These are phyloP conservation scores for Fraxinus paxiana DNA, from an alignment of 305 asterid genomes.

Conservation along the genomic window DNA sequence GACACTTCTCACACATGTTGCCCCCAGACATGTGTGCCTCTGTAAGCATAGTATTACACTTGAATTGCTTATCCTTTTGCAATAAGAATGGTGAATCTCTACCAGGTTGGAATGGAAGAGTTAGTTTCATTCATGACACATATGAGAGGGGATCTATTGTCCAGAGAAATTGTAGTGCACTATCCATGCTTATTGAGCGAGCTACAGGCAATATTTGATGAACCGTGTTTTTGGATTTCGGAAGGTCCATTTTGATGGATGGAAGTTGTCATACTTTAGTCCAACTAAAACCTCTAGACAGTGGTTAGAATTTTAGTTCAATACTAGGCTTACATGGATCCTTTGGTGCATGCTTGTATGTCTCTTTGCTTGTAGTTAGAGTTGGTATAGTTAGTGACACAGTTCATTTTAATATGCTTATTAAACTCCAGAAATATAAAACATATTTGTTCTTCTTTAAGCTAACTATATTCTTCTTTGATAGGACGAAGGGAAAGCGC, in stretches of 20 bases:
- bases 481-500: slow-evolving; percentile 86
- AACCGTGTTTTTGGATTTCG: background rate
- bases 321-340: background rate
- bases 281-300: background rate
- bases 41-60: background rate
- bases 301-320: background rate
- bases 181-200: background rate
- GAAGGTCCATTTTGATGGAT: background rate
- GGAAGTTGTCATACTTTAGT: background rate
- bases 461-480: slow-evolving; percentile 28
- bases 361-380: background rate
- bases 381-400: background rate
- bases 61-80: background rate
- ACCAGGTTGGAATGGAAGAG: background rate
- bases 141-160: background rate
- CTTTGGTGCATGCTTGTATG: background rate
- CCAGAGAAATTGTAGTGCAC: slow-evolving; percentile 8
- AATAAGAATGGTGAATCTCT: background rate
- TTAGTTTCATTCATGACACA: background rate
- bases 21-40: background rate
- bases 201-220: background rate
- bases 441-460: slow-evolving; percentile 7
- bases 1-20: background rate
- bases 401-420: background rate
- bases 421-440: background rate